Conservation (phyloP, 257 asterid genomes). For the Pogostemon cablin region DNA sequence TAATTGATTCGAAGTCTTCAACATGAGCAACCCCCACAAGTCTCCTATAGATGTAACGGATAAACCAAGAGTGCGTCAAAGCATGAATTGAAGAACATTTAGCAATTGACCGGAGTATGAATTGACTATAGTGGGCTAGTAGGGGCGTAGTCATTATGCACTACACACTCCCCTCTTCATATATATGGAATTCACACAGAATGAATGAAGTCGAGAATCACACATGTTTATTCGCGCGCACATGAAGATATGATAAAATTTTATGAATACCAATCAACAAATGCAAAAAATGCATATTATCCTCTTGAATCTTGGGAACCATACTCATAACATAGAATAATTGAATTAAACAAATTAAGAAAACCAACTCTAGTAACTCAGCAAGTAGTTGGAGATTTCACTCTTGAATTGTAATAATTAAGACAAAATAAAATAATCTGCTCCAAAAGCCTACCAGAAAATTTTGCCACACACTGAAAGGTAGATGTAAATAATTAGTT, state of each 20-base stretch:
- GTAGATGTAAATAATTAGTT: too few relatives aligned
- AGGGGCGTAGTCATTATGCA: background rate
- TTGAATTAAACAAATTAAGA: background rate
- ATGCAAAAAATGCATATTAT: background rate
- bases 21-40: slow-evolving; percentile 95
- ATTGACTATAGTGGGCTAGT: background rate
- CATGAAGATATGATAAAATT: background rate
- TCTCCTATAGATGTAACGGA: slow-evolving; percentile 56
- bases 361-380: background rate
- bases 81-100: background rate
- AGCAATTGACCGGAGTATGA: background rate
- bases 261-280: background rate
- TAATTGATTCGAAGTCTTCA: slow-evolving; percentile 89
- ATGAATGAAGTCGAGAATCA: slow-evolving; percentile 5
- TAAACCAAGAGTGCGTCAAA: slow-evolving; percentile 18
- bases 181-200: background rate
- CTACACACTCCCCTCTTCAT: background rate
- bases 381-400: slow-evolving; percentile 7
- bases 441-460: background rate
- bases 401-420: background rate
- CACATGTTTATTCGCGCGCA: too few relatives aligned
- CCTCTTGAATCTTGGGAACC: too few relatives aligned
- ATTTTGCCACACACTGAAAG: too few relatives aligned
- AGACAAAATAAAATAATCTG: background rate
- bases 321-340: too few relatives aligned